Percentiles rank a stretch among this genome's conserved stretches.
phyloP scores from a whole-genome alignment of 768 basidiomycete genomes.

The Auriscalpium vulgare region DNA sequence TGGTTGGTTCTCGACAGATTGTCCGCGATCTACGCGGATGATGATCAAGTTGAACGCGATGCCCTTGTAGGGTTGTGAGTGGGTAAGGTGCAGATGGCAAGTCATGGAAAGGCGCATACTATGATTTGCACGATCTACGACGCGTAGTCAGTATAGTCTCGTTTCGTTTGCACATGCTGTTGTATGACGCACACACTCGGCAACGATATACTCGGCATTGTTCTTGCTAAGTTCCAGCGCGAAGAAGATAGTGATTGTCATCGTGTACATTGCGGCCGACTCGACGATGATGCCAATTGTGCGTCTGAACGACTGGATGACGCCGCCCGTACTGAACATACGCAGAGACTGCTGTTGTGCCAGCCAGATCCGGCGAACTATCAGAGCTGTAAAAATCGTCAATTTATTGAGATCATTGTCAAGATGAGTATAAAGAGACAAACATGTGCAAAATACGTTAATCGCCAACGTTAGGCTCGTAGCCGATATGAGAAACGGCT shows the following conservation, averaged over 20 bases:
- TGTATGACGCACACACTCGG: slow-evolving; percentile 16
- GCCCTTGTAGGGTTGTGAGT: neutral
- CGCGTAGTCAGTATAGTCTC: neutral
- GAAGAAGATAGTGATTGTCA: slow-evolving; percentile 16
- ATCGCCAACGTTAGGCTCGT: neutral
- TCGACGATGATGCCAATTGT: slow-evolving; percentile 24
- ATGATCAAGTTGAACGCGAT: slow-evolving; percentile 26
- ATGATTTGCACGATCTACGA: neutral
- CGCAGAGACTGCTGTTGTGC: neutral
- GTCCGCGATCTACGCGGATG: slow-evolving; percentile 16
- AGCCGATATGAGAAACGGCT: neutral
- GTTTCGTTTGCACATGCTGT: neutral
- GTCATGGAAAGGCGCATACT: slow-evolving; percentile 6
- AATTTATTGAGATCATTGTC: no score
- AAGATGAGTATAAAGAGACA: neutral
- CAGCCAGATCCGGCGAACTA: neutral
- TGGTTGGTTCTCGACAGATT: slow-evolving; percentile 2
- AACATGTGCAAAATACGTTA: slow-evolving; percentile 1
- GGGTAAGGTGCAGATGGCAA: neutral
- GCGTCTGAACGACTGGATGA: neutral
- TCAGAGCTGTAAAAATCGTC: neutral
- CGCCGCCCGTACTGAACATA: neutral
- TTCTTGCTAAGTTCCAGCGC: slow-evolving; percentile 15
- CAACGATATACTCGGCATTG: slow-evolving; percentile 19
- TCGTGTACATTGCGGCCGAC: slow-evolving; percentile 23